Evolutionary conservation across 148 eudicot species (phyloP).

Genomic region (Nepenthes gracilis): DNA sequence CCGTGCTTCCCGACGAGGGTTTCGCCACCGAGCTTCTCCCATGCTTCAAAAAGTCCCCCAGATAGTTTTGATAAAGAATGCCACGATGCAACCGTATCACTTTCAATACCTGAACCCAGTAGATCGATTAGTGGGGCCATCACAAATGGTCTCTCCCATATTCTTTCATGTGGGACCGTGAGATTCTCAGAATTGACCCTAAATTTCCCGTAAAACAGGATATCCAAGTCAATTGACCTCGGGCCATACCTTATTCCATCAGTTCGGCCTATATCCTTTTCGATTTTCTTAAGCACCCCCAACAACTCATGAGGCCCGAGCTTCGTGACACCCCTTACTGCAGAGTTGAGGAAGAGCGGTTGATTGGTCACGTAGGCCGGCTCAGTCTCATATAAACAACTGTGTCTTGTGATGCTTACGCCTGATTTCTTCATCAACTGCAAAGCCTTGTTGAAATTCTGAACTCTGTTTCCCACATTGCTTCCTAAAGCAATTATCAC

Average conservation of each 20-base stretch:
- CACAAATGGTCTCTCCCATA: constrained; percentile 94
- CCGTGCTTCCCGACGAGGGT: constrained; percentile 72
- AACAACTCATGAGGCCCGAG: constrained; percentile 72
- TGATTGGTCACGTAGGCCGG: constrained; percentile 87
- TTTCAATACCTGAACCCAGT: constrained; percentile 47
- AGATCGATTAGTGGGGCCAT: constrained; percentile 81
- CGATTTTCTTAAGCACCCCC: constrained; percentile 60
- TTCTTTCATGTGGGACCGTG: constrained; percentile 77
- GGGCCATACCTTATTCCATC: constrained; percentile 86
- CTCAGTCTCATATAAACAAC: constrained; percentile 78
- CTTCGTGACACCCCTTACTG: constrained; percentile 72
- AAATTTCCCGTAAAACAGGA: constrained; percentile 65
- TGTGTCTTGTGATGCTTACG: constrained; percentile 55
- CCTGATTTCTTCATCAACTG: constrained; percentile 61
- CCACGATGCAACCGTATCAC: constrained; percentile 55
- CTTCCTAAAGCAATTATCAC: constrained; percentile 88
- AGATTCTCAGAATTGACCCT: constrained; percentile 52
- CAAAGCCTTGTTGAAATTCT: constrained; percentile 59
- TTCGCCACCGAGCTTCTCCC: constrained; percentile 91
- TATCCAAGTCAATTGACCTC: constrained; percentile 78
- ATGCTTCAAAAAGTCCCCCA: constrained; percentile 63
- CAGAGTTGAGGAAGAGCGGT: constrained; percentile 82
- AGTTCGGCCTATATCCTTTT: constrained; percentile 81
- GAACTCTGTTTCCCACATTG: constrained; percentile 71
- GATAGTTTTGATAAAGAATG: constrained; percentile 44